A percentile compares a stretch with the other conserved stretches of the same genome.
phyloP scores from a whole-genome alignment of 768 basidiomycete species.

The Leccinum uliginosum region DNA sequence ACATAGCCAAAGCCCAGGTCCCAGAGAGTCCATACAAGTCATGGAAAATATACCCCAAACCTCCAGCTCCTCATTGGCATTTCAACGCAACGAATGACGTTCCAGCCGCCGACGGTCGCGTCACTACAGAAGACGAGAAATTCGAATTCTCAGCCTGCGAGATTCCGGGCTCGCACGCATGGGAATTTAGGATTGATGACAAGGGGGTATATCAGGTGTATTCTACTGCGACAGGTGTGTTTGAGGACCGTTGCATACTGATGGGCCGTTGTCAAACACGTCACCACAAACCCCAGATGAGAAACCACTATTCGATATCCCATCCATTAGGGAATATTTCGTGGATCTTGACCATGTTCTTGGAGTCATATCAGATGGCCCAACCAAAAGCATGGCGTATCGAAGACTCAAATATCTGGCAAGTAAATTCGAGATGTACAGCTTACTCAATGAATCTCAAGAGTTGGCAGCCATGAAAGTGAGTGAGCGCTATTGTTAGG shows the following conservation, averaged over 20 bases:
- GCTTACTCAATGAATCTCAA: slow-evolving; percentile 86
- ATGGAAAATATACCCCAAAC: slow-evolving; percentile 90
- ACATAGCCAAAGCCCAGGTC: slow-evolving; percentile 27
- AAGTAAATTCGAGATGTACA: slow-evolving; percentile 93
- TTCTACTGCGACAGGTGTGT: slow-evolving; percentile 22
- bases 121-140: slow-evolving; percentile 34
- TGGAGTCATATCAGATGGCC: slow-evolving; percentile 88
- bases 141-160: slow-evolving; percentile 71
- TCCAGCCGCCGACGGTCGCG: slow-evolving; percentile 37
- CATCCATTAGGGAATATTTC: slow-evolving; percentile 91
- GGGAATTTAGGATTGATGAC: slow-evolving; percentile 72
- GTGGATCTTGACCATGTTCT: slow-evolving; percentile 92
- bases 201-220: slow-evolving; percentile 93
- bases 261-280: neutral
- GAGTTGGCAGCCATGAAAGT: slow-evolving; percentile 98
- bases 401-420: slow-evolving; percentile 85
- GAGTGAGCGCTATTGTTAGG: slow-evolving; percentile 15
- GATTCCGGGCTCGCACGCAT: slow-evolving; percentile 64
- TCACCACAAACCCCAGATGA: slow-evolving; percentile 27
- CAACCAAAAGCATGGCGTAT: slow-evolving; percentile 94
- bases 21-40: slow-evolving; percentile 39
- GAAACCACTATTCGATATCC: slow-evolving; percentile 71
- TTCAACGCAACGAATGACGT: slow-evolving; percentile 55
- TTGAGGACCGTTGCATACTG: neutral
- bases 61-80: slow-evolving; percentile 96